A percentile compares a stretch with the other conserved stretches of the same genome.
Evolutionary conservation across 345 rosid genomes (phyloP).

Genomic region (Bruguiera parviflora): DNA sequence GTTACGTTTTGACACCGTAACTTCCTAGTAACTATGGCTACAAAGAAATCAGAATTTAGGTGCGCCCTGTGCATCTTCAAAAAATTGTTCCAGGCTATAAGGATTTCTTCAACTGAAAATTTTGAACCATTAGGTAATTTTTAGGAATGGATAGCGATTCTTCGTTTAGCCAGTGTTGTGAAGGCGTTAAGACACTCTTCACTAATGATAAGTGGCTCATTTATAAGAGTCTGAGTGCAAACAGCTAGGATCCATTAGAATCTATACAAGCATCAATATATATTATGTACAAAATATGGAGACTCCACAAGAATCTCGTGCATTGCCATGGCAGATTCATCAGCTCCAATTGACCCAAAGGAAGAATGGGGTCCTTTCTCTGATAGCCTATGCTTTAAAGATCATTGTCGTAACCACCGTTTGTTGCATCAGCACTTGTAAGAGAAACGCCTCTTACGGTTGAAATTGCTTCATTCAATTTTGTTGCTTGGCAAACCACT

Average conservation of each 20-base stretch:
- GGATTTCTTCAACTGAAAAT: no score
- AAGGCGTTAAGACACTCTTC: neutral
- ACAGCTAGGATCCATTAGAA: constrained; percentile 16
- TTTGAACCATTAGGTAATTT: no score
- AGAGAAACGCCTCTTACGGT: constrained; percentile 61
- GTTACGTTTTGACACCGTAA: no score
- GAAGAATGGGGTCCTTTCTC: neutral
- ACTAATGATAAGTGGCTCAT: neutral
- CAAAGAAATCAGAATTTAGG: no score
- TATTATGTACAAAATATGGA: constrained; percentile 11
- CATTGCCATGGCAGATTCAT: neutral
- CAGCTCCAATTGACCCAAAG: constrained; percentile 7
- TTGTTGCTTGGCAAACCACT: constrained; percentile 59
- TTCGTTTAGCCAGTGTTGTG: neutral
- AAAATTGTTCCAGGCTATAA: no score
- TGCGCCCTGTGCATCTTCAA: no score
- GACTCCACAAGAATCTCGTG: no score
- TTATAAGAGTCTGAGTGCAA: constrained; percentile 10
- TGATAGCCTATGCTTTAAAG: constrained; percentile 28
- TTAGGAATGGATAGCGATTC: no score
- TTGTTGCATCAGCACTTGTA: constrained; percentile 52
- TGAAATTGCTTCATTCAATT: constrained; percentile 64
- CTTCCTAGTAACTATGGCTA: no score
- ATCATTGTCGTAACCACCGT: constrained; percentile 66
- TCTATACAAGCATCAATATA: constrained; percentile 9